A percentile compares a stretch with the other conserved stretches of the same genome.
Evolutionary conservation across 768 basidiomycete genomes (phyloP).

Genomic region (Russula olivacea): DNA sequence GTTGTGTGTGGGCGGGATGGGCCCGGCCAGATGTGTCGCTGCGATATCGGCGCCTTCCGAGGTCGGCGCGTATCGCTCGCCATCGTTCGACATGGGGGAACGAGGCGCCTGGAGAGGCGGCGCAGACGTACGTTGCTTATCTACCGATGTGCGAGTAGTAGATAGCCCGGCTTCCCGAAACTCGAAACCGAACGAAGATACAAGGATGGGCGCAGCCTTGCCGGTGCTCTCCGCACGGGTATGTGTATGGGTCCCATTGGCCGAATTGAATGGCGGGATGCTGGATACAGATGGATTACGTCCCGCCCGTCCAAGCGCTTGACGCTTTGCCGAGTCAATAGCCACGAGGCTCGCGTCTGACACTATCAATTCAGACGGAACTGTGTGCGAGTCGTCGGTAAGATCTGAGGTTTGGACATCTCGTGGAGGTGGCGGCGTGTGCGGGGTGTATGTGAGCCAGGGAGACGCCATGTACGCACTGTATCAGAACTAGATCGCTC

Average conservation of each 20-base stretch:
- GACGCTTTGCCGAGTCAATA: not conserved
- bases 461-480: constrained; percentile 2
- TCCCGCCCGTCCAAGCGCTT: not conserved
- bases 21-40: not conserved
- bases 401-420: not conserved
- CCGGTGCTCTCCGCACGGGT: not conserved
- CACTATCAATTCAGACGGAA: not conserved
- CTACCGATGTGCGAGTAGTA: not conserved
- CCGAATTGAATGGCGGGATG: not conserved
- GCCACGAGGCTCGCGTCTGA: not conserved
- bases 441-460: not conserved
- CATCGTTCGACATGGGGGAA: not conserved
- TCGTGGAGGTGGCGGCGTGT: not conserved
- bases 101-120: not conserved
- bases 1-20: not conserved
- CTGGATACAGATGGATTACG: not conserved
- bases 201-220: not conserved
- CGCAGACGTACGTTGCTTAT: not conserved
- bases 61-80: not conserved
- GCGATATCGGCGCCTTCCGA: not conserved
- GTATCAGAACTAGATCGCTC: not conserved
- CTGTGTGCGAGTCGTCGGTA: not conserved
- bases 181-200: not conserved
- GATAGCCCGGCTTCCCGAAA: not conserved
- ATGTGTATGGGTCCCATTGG: not conserved